phyloP scores from a whole-genome alignment of 441 rosid genomes.

The Adansonia rubrostipa region DNA sequence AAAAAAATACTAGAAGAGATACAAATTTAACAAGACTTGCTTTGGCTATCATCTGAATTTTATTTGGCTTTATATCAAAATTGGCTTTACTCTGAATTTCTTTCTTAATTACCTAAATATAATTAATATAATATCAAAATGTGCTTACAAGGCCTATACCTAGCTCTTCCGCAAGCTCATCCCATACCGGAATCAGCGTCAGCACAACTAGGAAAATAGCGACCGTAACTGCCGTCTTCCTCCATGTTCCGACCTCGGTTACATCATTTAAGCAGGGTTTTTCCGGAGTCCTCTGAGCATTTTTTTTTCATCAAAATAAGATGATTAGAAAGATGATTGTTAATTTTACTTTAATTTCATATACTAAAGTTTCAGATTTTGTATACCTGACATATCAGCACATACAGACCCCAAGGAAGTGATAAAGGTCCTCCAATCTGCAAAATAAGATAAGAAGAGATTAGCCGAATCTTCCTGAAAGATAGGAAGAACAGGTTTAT shows the following conservation, averaged over 20 bases:
- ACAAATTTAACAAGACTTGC: slow-evolving; percentile 1
- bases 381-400: slow-evolving; percentile 87
- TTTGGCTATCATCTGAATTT: slow-evolving; percentile 19
- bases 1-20: neutral
- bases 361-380: neutral
- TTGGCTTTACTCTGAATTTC: slow-evolving; percentile 32
- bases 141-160: slow-evolving; percentile 91
- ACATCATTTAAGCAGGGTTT: slow-evolving; percentile 92
- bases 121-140: slow-evolving; percentile 43
- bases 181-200: slow-evolving; percentile 88
- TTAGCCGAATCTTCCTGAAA: neutral
- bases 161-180: slow-evolving; percentile 93
- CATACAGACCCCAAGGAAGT: slow-evolving; percentile 95
- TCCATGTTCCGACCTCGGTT: slow-evolving; percentile 92
- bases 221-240: slow-evolving; percentile 61
- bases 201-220: slow-evolving; percentile 66
- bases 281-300: slow-evolving; percentile 77
- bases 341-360: neutral
- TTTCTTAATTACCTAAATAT: neutral
- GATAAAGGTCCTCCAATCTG: slow-evolving; percentile 95
- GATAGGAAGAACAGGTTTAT: neutral
- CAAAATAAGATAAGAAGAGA: slow-evolving; percentile 18
- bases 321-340: slow-evolving; percentile 8
- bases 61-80: slow-evolving; percentile 31
- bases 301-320: neutral